phyloP scores from a whole-genome alignment of 805 yeast species.

The Suhomyces canberraensis region DNA sequence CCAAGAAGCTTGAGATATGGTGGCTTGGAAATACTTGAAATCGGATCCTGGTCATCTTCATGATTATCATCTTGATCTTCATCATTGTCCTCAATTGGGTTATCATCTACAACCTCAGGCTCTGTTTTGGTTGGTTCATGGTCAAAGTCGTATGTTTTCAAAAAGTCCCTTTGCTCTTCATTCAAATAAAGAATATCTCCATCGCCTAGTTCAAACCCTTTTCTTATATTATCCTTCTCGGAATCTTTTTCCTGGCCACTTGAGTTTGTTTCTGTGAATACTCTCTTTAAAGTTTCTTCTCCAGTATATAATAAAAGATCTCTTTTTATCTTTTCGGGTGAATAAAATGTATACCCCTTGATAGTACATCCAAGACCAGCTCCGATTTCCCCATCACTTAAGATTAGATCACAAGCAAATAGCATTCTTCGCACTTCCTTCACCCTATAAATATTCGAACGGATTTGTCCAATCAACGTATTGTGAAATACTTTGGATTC shows the following conservation, averaged over 20 bases:
- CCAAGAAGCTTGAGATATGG: slow-evolving; percentile 68
- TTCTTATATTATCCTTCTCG: slow-evolving; percentile 41
- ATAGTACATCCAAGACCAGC: slow-evolving; percentile 57
- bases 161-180: slow-evolving; percentile 23
- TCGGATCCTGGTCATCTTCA: background rate
- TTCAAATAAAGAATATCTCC: slow-evolving; percentile 24
- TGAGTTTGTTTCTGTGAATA: slow-evolving; percentile 42
- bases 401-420: slow-evolving; percentile 58
- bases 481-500: slow-evolving; percentile 16
- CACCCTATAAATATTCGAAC: slow-evolving; percentile 47
- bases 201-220: slow-evolving; percentile 17
- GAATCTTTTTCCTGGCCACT: slow-evolving; percentile 43
- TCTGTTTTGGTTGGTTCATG: slow-evolving; percentile 15
- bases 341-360: slow-evolving; percentile 65
- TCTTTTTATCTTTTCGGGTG: slow-evolving; percentile 50
- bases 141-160: slow-evolving; percentile 35
- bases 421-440: slow-evolving; percentile 62
- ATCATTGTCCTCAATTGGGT: background rate
- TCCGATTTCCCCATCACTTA: slow-evolving; percentile 44
- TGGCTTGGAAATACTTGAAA: slow-evolving; percentile 12
- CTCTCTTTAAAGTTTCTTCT: slow-evolving; percentile 50
- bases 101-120: background rate
- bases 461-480: slow-evolving; percentile 33
- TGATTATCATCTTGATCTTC: background rate
- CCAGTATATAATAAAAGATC: slow-evolving; percentile 52